Percentiles rank a stretch among this genome's conserved stretches.
Evolutionary conservation across 306 rosid genomes (phyloP).

Genomic region (Myrica gale): DNA sequence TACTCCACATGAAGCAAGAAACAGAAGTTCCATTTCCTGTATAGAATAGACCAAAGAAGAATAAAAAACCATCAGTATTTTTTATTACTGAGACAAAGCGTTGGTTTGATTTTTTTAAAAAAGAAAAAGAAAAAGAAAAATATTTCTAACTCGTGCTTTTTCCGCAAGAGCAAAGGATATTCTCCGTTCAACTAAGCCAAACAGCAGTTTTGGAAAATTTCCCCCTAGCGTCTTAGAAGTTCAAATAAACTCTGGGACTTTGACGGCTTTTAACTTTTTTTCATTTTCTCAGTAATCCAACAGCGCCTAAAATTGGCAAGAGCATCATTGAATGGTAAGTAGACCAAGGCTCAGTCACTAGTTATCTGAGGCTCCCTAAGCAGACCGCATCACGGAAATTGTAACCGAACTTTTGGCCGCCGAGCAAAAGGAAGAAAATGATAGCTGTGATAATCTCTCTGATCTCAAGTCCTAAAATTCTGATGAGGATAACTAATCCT

Average conservation of each 20-base stretch:
- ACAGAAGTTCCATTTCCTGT: neutral
- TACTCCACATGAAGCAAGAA: slow-evolving; percentile 13
- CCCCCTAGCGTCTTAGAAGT: neutral
- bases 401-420: neutral
- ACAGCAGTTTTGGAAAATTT: neutral
- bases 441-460: neutral
- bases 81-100: neutral
- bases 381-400: neutral
- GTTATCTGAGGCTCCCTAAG: neutral
- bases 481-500: neutral
- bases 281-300: neutral
- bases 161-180: neutral
- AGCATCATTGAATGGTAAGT: neutral
- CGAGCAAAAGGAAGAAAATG: neutral
- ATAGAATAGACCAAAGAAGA: too few relatives aligned
- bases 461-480: neutral
- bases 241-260: neutral
- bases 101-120: too few relatives aligned
- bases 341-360: neutral
- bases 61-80: too few relatives aligned
- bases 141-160: neutral
- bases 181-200: slow-evolving; percentile 1
- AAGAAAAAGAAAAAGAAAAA: too few relatives aligned
- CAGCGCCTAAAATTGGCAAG: neutral
- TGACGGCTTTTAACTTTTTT: neutral